These are phyloP conservation scores for Rhodotorula babjevae DNA, from an alignment of 768 basidiomycete species.

Conservation along the genomic window DNA sequence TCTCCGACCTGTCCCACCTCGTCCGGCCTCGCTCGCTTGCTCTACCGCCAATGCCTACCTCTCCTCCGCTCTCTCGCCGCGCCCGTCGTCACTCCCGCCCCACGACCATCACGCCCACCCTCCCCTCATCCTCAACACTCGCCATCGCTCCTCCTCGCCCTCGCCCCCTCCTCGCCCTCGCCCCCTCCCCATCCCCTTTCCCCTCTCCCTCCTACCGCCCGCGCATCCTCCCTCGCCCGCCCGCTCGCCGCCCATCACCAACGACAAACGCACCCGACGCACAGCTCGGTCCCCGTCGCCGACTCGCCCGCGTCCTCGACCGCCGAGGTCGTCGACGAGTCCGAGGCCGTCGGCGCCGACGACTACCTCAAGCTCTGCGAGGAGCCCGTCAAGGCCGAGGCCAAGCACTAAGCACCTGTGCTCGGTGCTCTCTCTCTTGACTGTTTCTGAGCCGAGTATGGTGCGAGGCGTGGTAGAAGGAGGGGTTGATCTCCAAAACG, in stretches of 20 bases:
- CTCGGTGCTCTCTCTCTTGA: background rate
- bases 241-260: no score
- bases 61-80: no score
- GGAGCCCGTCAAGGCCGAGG: constrained; percentile 65
- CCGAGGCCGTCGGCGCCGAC: constrained; percentile 59
- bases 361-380: constrained; percentile 76
- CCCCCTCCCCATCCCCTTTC: no score
- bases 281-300: constrained; percentile 25
- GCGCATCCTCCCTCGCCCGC: background rate
- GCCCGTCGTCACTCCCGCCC: no score
- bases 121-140: no score
- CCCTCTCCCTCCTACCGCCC: background rate
- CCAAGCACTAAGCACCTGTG: constrained; percentile 51
- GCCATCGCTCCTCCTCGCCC: no score
- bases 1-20: no score
- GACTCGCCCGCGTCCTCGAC: constrained; percentile 39
- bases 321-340: constrained; percentile 48
- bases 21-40: no score
- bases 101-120: no score
- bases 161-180: no score
- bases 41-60: no score
- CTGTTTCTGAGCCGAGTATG: background rate
- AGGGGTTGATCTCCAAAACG: background rate
- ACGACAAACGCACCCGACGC: constrained; percentile 5
- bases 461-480: background rate